phyloP scores from a whole-genome alignment of 73 alveolate species.

The Stentor roeselii region DNA sequence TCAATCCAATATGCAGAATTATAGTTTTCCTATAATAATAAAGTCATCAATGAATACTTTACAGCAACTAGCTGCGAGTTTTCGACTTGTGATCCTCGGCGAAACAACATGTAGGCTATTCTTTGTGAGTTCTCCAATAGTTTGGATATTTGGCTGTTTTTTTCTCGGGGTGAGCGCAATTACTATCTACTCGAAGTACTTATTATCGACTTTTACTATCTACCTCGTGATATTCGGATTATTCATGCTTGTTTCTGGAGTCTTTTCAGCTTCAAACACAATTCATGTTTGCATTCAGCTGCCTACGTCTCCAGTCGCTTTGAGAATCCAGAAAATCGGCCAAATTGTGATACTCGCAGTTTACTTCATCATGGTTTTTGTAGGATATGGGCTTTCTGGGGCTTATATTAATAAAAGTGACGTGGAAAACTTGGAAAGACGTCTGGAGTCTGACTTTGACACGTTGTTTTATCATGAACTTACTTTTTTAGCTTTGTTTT shows the following conservation, averaged over 20 bases:
- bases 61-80: no score
- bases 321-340: background rate
- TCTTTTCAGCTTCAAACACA: background rate
- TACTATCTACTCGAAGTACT: background rate
- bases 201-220: background rate
- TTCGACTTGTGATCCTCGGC: background rate
- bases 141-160: background rate
- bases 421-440: no score
- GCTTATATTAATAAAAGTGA: no score
- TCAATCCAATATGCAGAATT: no score
- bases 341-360: background rate
- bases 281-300: background rate
- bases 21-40: no score
- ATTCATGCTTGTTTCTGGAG: background rate
- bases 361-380: no score
- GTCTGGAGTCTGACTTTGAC: no score
- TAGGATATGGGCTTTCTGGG: no score
- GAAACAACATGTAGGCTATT: background rate
- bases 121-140: background rate
- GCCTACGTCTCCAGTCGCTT: background rate
- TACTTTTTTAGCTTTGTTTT: no score
- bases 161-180: background rate
- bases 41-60: no score
- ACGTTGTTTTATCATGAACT: no score
- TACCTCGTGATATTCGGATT: background rate